phyloP scores from a whole-genome alignment of 306 rosid species.

The Dryas alaskensis region DNA sequence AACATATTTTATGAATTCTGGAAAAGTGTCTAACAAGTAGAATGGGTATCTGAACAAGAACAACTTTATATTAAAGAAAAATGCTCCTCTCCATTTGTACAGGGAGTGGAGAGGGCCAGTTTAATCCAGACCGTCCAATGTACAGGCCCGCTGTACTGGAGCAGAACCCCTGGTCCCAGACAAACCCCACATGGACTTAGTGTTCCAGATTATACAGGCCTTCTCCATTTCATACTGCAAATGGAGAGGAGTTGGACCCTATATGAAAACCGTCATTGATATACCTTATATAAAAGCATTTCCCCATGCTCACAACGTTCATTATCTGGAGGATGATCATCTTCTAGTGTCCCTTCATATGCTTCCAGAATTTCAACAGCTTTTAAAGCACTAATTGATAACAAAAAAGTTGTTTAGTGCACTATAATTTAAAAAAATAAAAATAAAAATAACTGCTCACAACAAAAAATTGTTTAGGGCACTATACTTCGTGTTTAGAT shows the following conservation, averaged over 20 bases:
- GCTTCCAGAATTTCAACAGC: constrained; percentile 99
- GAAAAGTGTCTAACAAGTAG: background rate
- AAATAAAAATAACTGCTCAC: background rate
- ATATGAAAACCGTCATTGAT: constrained; percentile 14
- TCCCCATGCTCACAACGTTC: constrained; percentile 99
- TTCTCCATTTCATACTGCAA: background rate
- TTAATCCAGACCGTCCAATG: background rate
- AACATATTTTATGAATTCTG: background rate
- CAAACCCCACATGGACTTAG: background rate
- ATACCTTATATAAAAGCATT: constrained; percentile 94
- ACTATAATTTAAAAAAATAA: background rate
- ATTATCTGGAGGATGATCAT: constrained; percentile 90
- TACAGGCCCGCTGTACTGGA: background rate
- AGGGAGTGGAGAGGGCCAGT: background rate
- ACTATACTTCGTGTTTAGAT: constrained; percentile 81
- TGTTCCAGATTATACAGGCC: background rate
- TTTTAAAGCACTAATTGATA: constrained; percentile 57
- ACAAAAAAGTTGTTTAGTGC: constrained; percentile 19
- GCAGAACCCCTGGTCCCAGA: background rate
- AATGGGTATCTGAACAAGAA: background rate
- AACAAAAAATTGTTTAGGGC: background rate
- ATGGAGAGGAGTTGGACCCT: constrained; percentile 16
- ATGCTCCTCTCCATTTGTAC: background rate
- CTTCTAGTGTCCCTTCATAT: constrained; percentile 96
- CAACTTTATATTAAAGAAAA: background rate